A percentile compares a stretch with the other conserved stretches of the same genome.
Evolutionary conservation across 2,329 filamentous ascomycete species (phyloP).

Genomic region (Dothideomycetes sp.): DNA sequence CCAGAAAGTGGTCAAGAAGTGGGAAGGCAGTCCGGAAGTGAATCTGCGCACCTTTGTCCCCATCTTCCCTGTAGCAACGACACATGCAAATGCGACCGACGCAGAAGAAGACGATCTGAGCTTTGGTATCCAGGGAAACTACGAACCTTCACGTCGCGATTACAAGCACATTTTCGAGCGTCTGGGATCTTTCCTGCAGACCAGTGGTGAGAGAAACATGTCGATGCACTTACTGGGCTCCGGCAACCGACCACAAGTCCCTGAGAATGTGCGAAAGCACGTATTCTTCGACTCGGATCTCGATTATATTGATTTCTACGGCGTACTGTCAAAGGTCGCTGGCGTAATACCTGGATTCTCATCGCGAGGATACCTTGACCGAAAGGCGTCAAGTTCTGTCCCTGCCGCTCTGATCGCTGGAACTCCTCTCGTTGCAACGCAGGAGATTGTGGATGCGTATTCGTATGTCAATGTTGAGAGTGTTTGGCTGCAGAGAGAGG

Average conservation of each 20-base stretch:
- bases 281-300: slow-evolving; percentile 22
- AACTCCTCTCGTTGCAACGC: slow-evolving; percentile 20
- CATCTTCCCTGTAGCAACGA: slow-evolving; percentile 22
- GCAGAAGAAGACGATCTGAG: slow-evolving; percentile 9
- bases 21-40: slow-evolving; percentile 14
- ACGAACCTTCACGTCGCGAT: slow-evolving; percentile 21
- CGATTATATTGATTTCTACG: slow-evolving; percentile 24
- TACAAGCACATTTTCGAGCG: slow-evolving; percentile 22
- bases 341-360: slow-evolving; percentile 24
- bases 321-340: slow-evolving; percentile 20
- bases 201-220: not conserved
- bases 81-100: not conserved
- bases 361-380: slow-evolving; percentile 20
- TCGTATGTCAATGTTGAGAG: slow-evolving; percentile 21
- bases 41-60: slow-evolving; percentile 21
- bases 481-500: slow-evolving; percentile 21
- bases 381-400: slow-evolving; percentile 22
- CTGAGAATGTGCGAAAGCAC: slow-evolving; percentile 17
- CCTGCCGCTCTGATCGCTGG: slow-evolving; percentile 24
- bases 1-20: slow-evolving; percentile 8
- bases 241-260: slow-evolving; percentile 18
- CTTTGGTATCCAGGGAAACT: slow-evolving; percentile 24
- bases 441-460: slow-evolving; percentile 21
- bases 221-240: slow-evolving; percentile 11
- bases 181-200: slow-evolving; percentile 18